Evolutionary conservation across 495 filamentous ascomycete species (phyloP).

Genomic region (Talaromyces nanjingensis): DNA sequence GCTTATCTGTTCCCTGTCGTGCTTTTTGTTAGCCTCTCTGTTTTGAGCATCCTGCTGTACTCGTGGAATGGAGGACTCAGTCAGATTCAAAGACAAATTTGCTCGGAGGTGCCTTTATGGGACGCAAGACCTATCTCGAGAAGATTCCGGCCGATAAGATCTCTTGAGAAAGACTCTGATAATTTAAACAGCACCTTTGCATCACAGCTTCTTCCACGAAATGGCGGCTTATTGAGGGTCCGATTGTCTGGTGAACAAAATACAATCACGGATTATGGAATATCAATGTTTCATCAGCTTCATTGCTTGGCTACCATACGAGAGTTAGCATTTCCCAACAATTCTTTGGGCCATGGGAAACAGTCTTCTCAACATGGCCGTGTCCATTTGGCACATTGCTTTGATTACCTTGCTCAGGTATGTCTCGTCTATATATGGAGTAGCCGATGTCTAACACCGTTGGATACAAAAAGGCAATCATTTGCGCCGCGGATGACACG

Average conservation of each 20-base stretch:
- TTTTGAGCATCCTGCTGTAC: too few relatives aligned
- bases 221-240: not conserved
- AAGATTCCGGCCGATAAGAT: too few relatives aligned
- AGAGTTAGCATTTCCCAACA: conserved; percentile 8
- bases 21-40: too few relatives aligned
- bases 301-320: conserved; percentile 34
- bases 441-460: not conserved
- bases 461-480: conserved; percentile 10
- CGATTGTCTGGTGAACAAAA: not conserved
- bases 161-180: too few relatives aligned
- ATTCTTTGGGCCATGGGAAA: not conserved
- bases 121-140: too few relatives aligned
- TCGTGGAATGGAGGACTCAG: too few relatives aligned
- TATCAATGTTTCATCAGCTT: conserved; percentile 46
- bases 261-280: conserved; percentile 10
- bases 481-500: conserved; percentile 18
- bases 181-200: too few relatives aligned
- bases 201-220: not conserved
- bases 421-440: not conserved
- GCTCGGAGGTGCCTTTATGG: too few relatives aligned
- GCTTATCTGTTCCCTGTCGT: too few relatives aligned
- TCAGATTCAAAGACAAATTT: too few relatives aligned
- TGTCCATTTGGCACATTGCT: conserved; percentile 17
- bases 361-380: conserved; percentile 6
- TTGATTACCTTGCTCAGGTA: conserved; percentile 19